Conservation (phyloP, 176 grass and related monocot species). For the Pontederia paniculata region DNA sequence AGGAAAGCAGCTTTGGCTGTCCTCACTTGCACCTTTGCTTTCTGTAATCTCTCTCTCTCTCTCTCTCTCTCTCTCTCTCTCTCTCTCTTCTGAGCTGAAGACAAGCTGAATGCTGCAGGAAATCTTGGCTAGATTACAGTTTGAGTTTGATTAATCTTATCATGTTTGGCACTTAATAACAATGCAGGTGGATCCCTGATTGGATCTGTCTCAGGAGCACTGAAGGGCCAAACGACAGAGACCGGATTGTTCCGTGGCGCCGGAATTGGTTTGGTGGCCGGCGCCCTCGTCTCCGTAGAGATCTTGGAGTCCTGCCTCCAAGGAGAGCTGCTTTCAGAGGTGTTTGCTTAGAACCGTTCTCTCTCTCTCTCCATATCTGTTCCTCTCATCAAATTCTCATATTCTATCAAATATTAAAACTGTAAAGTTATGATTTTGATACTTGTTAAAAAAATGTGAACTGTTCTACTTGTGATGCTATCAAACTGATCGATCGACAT, state of each 20-base stretch:
- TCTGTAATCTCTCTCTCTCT: slow-evolving; percentile 6
- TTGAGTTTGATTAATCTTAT: not conserved
- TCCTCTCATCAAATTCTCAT: no score
- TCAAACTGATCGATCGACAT: no score
- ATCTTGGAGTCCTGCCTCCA: slow-evolving; percentile 11
- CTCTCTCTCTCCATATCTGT: no score
- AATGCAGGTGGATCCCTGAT: slow-evolving; percentile 16
- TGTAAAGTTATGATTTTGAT: no score
- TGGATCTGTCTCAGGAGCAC: slow-evolving; percentile 9
- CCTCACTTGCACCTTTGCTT: slow-evolving; percentile 16
- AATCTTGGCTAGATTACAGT: not conserved
- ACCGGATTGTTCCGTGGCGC: slow-evolving; percentile 13
- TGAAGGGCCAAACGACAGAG: slow-evolving; percentile 16
- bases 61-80: not conserved
- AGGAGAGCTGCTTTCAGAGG: slow-evolving; percentile 14
- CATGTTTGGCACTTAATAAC: not conserved
- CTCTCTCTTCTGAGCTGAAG: not conserved
- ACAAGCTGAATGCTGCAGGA: not conserved
- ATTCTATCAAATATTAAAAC: no score
- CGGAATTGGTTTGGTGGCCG: slow-evolving; percentile 5
- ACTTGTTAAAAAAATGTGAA: no score
- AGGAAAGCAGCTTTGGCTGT: slow-evolving; percentile 18
- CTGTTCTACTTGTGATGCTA: no score
- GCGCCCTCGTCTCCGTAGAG: slow-evolving; percentile 5
- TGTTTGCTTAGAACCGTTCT: not conserved